Base-by-base conservation (phyloP, 805 yeast genomes). In the Lipomyces lipofer region DNA sequence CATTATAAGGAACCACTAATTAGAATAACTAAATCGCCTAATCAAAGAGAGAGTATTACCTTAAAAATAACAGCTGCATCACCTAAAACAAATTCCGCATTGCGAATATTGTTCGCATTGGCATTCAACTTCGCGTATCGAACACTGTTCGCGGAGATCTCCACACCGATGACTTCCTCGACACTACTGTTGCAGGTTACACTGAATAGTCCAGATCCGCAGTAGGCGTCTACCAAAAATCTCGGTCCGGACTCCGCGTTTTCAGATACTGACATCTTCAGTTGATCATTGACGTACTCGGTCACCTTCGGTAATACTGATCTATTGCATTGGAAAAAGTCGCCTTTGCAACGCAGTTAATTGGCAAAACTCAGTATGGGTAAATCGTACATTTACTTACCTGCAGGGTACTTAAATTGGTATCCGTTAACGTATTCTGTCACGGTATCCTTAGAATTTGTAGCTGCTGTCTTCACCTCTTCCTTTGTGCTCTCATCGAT, bases 251-350 rank as follows among this genome's bases (percentile, higher is more conserved):
- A 25, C 22, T 29, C 46, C 19, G 9, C 70, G 70, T 25, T 44
- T 13, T 65, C 66, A 1, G 72, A 71, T n/a, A 62, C 64, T 9
- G 76, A 71, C 32, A 81, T 70, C 22, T 38, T 45, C 49, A 91
- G 71, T 65, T 88, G 88, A 7, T 82, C 77, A 56, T 85, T 80
- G 15, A 94, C 99, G 67, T 88, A 91, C 38, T 76, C 75, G 3
- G 96, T 86, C 17, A 94, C 95, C 2, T 75, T 69, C 2, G 97
- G 96, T 58, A 94, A 73, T 24, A 94, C 92, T 19, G 95, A 84
- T 70, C 90, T 91, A 72, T 92, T 92, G 73, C 92, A 92, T 72
- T 92, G 99, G 77, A 94, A 94, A 68, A 94, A 94, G 69, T 91
- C 96, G 24, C 47, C 27, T 38, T 12, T n/a, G 25, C 9, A n/a